phyloP scores from a whole-genome alignment of 2,329 filamentous ascomycete species.

The Hawksworthiomyces lignivorus region DNA sequence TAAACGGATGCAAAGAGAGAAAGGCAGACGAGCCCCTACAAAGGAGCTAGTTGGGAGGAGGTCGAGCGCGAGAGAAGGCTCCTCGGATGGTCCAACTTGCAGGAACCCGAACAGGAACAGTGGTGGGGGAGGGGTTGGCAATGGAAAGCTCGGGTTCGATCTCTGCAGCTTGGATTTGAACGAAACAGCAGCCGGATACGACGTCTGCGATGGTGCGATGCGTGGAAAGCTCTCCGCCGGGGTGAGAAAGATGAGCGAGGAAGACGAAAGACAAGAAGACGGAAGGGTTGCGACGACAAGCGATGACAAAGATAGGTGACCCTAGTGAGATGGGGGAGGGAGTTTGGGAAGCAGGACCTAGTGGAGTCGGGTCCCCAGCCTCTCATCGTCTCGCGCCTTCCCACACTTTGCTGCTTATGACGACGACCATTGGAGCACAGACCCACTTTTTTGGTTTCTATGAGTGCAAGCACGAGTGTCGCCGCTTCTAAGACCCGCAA shows the following conservation, averaged over 20 bases:
- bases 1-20: no score
- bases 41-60: no score
- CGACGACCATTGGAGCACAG: slow-evolving; percentile 5
- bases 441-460: slow-evolving; percentile 10
- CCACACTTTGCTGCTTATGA: slow-evolving; percentile 13
- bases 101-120: slow-evolving; percentile 1
- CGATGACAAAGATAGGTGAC: neutral
- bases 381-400: slow-evolving; percentile 12
- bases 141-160: slow-evolving; percentile 5
- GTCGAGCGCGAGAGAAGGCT: no score
- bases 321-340: slow-evolving; percentile 5
- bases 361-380: slow-evolving; percentile 11
- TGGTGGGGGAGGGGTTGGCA: slow-evolving; percentile 2
- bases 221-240: no score
- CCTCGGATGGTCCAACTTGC: no score
- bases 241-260: no score
- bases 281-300: slow-evolving; percentile 1
- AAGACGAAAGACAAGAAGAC: no score
- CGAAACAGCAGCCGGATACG: no score
- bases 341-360: slow-evolving; percentile 6
- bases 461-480: neutral
- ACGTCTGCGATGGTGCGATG: no score
- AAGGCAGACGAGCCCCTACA: no score
- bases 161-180: no score
- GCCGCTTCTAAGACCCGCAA: no score